These are phyloP conservation scores for Naganishia randhawae DNA, from an alignment of 768 basidiomycete genomes.

Conservation along the genomic window DNA sequence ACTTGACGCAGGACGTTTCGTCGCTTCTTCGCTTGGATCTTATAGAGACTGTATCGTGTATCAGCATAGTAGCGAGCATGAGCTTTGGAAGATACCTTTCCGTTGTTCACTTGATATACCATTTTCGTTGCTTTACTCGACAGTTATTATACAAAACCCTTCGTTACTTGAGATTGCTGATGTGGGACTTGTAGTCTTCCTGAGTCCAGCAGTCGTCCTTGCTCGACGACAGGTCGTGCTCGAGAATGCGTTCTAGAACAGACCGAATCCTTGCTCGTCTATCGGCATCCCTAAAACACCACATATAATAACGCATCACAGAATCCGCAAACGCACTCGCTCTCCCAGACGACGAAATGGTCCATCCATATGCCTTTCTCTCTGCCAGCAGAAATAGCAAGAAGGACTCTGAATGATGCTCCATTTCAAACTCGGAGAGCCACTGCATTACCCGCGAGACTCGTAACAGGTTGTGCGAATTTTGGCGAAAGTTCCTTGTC, in stretches of 20 bases:
- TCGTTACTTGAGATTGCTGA: not conserved
- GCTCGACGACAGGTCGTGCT: not conserved
- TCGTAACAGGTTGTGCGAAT: slow-evolving; percentile 47
- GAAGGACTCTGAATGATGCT: slow-evolving; percentile 4
- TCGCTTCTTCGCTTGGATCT: not conserved
- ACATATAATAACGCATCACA: slow-evolving; percentile 20
- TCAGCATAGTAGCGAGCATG: slow-evolving; percentile 17
- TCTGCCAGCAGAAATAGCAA: slow-evolving; percentile 23
- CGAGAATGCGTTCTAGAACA: slow-evolving; percentile 1
- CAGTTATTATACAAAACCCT: too few species aligned
- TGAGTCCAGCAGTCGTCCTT: not conserved
- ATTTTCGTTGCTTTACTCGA: not conserved
- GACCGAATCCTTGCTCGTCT: slow-evolving; percentile 6
- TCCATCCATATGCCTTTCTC: slow-evolving; percentile 24
- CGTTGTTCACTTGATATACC: slow-evolving; percentile 1
- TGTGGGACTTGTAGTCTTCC: not conserved
- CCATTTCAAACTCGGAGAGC: slow-evolving; percentile 38
- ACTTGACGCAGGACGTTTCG: slow-evolving; percentile 11
- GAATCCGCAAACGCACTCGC: slow-evolving; percentile 15
- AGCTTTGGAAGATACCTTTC: not conserved
- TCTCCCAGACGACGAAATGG: not conserved
- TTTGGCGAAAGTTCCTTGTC: slow-evolving; percentile 35
- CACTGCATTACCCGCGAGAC: slow-evolving; percentile 45
- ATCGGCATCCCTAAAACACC: slow-evolving; percentile 22
- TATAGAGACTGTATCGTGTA: slow-evolving; percentile 24